These are phyloP conservation scores for Scenedesmus sp. DNA, from an alignment of 163 green algal species.

Conservation along the genomic window DNA sequence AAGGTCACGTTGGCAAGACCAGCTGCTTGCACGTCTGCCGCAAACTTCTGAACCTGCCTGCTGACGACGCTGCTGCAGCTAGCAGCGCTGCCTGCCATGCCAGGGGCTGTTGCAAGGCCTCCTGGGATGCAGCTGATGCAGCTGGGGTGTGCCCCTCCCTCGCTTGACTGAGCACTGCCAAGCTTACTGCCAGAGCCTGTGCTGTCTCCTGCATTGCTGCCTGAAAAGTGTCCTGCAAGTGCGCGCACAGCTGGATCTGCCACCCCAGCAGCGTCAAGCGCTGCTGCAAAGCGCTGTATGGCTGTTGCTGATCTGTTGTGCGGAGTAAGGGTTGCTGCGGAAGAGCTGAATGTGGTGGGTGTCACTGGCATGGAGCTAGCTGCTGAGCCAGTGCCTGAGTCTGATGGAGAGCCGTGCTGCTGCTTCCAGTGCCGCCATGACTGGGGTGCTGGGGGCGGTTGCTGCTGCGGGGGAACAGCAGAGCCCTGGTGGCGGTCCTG, in stretches of 20 bases:
- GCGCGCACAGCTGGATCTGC: background rate
- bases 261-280: background rate
- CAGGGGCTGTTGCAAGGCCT: background rate
- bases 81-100: background rate
- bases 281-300: background rate
- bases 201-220: background rate
- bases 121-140: background rate
- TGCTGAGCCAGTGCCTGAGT: background rate
- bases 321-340: background rate
- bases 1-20: background rate
- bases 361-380: background rate
- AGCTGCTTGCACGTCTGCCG: background rate
- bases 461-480: background rate
- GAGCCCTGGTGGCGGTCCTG: background rate
- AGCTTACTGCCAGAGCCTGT: background rate
- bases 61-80: background rate
- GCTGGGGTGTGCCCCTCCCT: background rate
- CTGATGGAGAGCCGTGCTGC: background rate
- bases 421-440: background rate
- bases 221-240: background rate
- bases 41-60: background rate
- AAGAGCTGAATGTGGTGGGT: background rate
- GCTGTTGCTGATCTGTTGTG: slow-evolving; percentile 8
- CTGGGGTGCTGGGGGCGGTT: background rate
- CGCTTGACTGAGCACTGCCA: background rate